These are phyloP conservation scores for Phytopythium aichiense DNA, from an alignment of 352 stramenopile genomes.

Conservation along the genomic window DNA sequence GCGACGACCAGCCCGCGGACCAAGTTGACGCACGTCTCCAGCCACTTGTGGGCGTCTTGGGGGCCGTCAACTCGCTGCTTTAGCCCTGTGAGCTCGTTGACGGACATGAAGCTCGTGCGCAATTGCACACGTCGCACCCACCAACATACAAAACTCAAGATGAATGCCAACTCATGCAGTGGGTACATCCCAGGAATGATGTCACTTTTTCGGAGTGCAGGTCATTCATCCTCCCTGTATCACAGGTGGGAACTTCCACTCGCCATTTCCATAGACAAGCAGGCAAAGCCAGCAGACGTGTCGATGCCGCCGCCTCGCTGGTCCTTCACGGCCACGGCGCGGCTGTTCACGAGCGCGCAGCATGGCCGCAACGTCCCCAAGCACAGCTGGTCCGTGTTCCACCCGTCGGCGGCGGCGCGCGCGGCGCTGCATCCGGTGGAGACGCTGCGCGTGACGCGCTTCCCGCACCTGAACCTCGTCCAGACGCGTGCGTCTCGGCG, in stretches of 20 bases:
- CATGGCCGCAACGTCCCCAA: slow-evolving; percentile 20
- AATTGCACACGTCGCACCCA: not conserved
- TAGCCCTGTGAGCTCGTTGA: not conserved
- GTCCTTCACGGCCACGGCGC: slow-evolving; percentile 2
- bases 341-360: not conserved
- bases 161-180: too few species aligned
- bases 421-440: slow-evolving; percentile 25
- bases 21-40: not conserved
- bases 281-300: not conserved
- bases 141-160: too few species aligned
- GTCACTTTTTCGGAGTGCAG: not conserved
- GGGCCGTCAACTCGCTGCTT: not conserved
- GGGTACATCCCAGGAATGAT: too few species aligned
- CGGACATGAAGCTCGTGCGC: too few species aligned
- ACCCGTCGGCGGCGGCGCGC: slow-evolving; percentile 21
- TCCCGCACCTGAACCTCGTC: slow-evolving; percentile 32
- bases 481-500: slow-evolving; percentile 33
- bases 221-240: not conserved
- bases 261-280: not conserved
- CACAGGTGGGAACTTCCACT: too few species aligned
- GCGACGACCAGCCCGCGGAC: not conserved
- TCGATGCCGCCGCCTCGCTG: slow-evolving; percentile 1
- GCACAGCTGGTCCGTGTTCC: slow-evolving; percentile 50
- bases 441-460: slow-evolving; percentile 28
- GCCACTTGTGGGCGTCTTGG: not conserved